Base-by-base conservation (phyloP, 106 monocot species). In the Phalaenopsis equestris region DNA sequence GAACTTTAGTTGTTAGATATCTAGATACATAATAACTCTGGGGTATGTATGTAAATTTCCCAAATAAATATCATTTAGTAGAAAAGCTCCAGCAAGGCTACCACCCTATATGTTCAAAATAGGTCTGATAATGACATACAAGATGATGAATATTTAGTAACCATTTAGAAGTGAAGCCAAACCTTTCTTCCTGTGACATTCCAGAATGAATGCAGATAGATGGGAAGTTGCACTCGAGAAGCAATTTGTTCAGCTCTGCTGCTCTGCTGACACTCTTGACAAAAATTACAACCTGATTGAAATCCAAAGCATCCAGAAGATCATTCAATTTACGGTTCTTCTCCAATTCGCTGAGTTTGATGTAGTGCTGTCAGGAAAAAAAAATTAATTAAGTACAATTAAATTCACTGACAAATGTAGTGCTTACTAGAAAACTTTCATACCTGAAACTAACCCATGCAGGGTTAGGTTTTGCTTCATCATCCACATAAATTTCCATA, bases 401-500 rank as follows among this genome's bases (percentile, higher is more conserved):
- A 30, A 30, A 30, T 30, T 30, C 0, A 30, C 30, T 30, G 39
- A 1, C 14, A 70, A 39, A 70, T 39, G 14, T 39, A 39, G 39
- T 38, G 30, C 30, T 39, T 12, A 21, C 38, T 15, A 2, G 11
- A 39, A 36, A 19, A 17, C 19, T 37, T 46, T 82, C 17, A 42
- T 87, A 99, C 99, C 95, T 99, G 99, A 47, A 47, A 99, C 99
- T 52, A 99, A 75, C 73, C 99, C 99, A 86, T 99, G 99, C 56
- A 99, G 84, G 43, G 99, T 99, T 42, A 99, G 75, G 75, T 56
- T 99, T 99, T 55, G 99, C 95, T 77, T 99, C 99, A 85, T 99
- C 99, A 49, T 99, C 99, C 21, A 99, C 99, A 86, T 99, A 99
- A 55, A 99, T 99, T 89, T 99, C 99, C 99, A 99, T 99, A 1